These are phyloP conservation scores for Croton laevigatus DNA, from an alignment of 441 rosid genomes.

Conservation along the genomic window DNA sequence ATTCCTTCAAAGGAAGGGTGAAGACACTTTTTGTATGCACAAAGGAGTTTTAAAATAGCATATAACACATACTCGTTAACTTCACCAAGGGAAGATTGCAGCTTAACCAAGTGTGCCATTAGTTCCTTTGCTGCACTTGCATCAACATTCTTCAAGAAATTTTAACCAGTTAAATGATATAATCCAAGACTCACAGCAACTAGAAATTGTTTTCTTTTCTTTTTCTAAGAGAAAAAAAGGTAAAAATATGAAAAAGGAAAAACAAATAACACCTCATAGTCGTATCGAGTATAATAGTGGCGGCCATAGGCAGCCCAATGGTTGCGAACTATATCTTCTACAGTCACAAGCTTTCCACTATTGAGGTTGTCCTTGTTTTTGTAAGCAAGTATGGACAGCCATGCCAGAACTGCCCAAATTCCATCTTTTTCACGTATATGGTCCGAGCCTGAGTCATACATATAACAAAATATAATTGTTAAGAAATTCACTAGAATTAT, in stretches of 20 bases:
- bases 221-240: not conserved
- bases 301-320: slow-evolving; percentile 96
- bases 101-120: slow-evolving; percentile 76
- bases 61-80: slow-evolving; percentile 58
- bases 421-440: slow-evolving; percentile 98
- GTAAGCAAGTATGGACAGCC: slow-evolving; percentile 90
- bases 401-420: slow-evolving; percentile 98
- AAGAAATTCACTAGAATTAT: not conserved
- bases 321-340: slow-evolving; percentile 87
- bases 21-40: slow-evolving; percentile 6
- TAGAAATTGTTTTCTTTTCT: not conserved
- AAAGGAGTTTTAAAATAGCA: slow-evolving; percentile 9
- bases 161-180: slow-evolving; percentile 25
- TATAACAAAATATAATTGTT: slow-evolving; percentile 9
- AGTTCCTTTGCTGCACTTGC: slow-evolving; percentile 85
- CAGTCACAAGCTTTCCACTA: slow-evolving; percentile 74
- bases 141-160: slow-evolving; percentile 75
- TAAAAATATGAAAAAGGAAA: not conserved
- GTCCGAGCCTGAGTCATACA: slow-evolving; percentile 66
- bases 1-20: not conserved
- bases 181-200: slow-evolving; percentile 13
- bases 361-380: slow-evolving; percentile 65
- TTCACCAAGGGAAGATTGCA: slow-evolving; percentile 76
- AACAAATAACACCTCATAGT: slow-evolving; percentile 66
- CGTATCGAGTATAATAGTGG: slow-evolving; percentile 95